These are phyloP conservation scores for Trichosporon asahii DNA, from an alignment of 1,284 basidiomycete species.

Conservation along the genomic window DNA sequence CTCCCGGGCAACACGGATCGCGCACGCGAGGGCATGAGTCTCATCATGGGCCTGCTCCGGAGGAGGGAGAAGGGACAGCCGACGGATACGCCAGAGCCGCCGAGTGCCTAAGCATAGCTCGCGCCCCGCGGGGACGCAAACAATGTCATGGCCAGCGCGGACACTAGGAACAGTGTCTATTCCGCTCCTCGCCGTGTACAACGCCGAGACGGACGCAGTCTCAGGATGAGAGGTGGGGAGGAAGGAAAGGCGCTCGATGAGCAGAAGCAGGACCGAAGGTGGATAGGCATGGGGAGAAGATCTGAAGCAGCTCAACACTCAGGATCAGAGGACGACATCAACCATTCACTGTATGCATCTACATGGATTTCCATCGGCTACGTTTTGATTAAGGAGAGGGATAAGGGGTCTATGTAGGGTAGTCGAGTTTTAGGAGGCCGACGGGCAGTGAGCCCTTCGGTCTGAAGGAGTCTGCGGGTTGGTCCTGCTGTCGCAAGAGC, in stretches of 20 bases:
- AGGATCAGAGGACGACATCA: not conserved
- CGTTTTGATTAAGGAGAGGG: not conserved
- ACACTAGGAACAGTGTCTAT: too few relatives aligned
- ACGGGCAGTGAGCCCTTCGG: not conserved
- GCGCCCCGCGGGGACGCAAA: not conserved
- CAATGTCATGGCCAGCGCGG: too few relatives aligned
- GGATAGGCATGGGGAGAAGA: not conserved
- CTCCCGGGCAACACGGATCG: constrained; percentile 49
- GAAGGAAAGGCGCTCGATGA: not conserved
- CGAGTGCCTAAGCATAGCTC: not conserved
- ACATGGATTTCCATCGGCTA: not conserved
- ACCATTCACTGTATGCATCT: constrained; percentile 21
- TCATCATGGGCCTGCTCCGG: constrained; percentile 43
- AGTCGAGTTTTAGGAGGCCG: not conserved
- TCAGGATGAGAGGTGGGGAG: too few relatives aligned
- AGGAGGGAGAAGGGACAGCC: constrained; percentile 14
- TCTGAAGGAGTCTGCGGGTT: not conserved
- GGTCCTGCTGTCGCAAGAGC: not conserved
- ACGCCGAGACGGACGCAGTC: too few relatives aligned
- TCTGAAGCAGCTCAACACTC: not conserved
- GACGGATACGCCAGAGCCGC: not conserved
- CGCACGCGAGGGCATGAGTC: constrained; percentile 50
- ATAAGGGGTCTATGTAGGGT: not conserved
- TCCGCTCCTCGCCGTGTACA: too few relatives aligned
- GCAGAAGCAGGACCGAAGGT: not conserved